Evolutionary conservation across 345 rosid genomes (phyloP), one percentile per base, ranked within the genome.

Genomic region (Leavenworthia alabamica): DNA sequence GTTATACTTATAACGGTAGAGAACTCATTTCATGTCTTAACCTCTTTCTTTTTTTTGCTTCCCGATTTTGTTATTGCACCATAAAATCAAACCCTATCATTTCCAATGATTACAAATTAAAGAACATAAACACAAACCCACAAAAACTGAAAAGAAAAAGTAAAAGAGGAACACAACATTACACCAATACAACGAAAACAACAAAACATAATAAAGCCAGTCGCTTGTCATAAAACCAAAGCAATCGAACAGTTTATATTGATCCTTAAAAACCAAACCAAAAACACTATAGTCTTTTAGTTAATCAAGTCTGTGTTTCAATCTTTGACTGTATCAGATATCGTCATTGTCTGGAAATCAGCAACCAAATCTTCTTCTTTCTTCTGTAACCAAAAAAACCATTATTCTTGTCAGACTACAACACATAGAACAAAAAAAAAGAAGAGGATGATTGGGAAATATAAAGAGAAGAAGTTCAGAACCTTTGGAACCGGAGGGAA

Each of bases 301-400:
- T 65, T 57, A 64, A 66, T 49, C 9, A 58, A 19, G 20, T 53
- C 45, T 48, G 59, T 56, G 40, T 8, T 40, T 49, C 26, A 55
- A 35, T 71, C 75, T 58, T 71, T 24, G 35, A 19, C 56, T 35
- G 41, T 26, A 23, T 31, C 14, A 14, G 49, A 62, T 50, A 57
- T 64, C 56, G 37, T 71, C 66, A 72, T 19, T 44, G 48, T 35
- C 51, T 58, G 40, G 16, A 64, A 71, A 15, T 64, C 61, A 57
- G 56, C 50, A 57, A 52, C 75, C 66, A 71, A 51, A 5, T 71
- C 71, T 11, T 64, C 65, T 50, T 71, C 75, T 50, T 64, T 64
- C 42, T 64, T 71, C 75, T 71, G 55, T 64, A 11, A 49, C 26
- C 19, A 62, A 61, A 23, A 55, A 1, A 35, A 27, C 36, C 6